Evolutionary conservation across 2,329 filamentous ascomycete genomes (phyloP), one percentile per base, ranked within the genome.

Genomic region (Stagonosporopsis chrysanthemi): DNA sequence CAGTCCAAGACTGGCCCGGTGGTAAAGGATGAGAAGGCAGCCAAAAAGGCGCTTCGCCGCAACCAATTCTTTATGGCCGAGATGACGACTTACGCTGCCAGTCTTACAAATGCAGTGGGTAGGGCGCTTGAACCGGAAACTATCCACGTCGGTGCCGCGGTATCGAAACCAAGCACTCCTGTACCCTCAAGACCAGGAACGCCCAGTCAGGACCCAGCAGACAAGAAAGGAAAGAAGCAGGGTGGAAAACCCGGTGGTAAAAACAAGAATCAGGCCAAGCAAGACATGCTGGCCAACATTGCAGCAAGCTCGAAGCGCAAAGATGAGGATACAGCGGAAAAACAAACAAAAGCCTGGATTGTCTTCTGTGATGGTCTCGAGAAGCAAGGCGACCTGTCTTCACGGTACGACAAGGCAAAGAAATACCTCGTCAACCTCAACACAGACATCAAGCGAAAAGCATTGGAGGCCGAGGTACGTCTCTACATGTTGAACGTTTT

Each of bases 1-100:
- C 66, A 70, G 4, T 80, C 79, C 47, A 33, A 63, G 52, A 63
- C 64, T 61, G 61, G 71, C 52, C 50, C 71, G 56, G 41, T 71
- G 58, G 56, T 68, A 54, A 52, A 71, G 60, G 52, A 77, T 69
- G 65, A 67, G 77, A 63, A 75, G 72, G 46, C 67, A 60, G 59
- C 66, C 47, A 70, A 68, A 50, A 68, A 68, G 26, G 55, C 74
- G 71, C 50, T 78, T 70, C 58, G 77, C 79, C 78, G 77, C 50
- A 86, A 88, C 41, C 88, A 92, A 65, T 80, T 79, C 48, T 87
- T 86, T 67, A 89, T 90, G 84, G 82, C 83, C 1, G 87, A 90
- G 56, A 89, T 89, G 75, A 81, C 82, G 26, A 79, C 82, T 1
- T 92, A 92, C 69, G 87, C 90, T 1, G 87, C 86, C 12, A 90